Base-by-base conservation (phyloP, 2,329 filamentous ascomycete genomes). In the Ascochyta fabae region DNA sequence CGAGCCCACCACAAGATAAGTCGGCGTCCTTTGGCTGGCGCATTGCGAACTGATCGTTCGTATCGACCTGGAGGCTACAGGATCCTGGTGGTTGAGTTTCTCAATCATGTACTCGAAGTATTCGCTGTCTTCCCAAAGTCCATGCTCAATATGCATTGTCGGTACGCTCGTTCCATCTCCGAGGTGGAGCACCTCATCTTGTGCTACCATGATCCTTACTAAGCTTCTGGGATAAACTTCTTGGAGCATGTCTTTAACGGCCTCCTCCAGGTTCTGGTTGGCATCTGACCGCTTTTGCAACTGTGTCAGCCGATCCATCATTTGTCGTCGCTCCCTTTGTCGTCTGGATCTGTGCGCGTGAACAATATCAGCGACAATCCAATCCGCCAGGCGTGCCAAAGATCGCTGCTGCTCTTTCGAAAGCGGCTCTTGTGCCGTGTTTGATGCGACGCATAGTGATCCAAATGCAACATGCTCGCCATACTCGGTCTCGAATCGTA, bases 91-190 rank as follows among this genome's bases (percentile, higher is more conserved):
- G 19, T 80, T 81, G 0, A 66, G 64, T 0, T 69, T 65, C 0
- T 62, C 43, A 13, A 81, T 77, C 12, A 77, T 58, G 3, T 76
- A 59, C 10, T 81, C 76, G 8, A 80, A 72, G 10, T 72, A 68
- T 6, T 72, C 71, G 5, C 65, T 65, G 27, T 81, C 79, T 61
- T 81, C 79, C 79, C 79, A 81, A 0, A 81, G 39, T 0, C 78
- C 77, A 5, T 77, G 67, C 19, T 76, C 69, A 0, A 79, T 43
- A 0, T 75, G 70, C 0, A 59, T 51, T 6, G 68, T 56, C 0
- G 58, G 38, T 15, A 80, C 65, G 0, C 65, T 60, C 0, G 58
- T 62, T 3, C 68, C 68, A 0, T 70, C 65, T 10, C 69, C 61
- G 3, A 77, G 47, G 3, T 61, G 43, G 0, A 78, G 60, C 0